Conservation (phyloP, 2,329 filamentous ascomycete species). For the Curvularia sp. region DNA sequence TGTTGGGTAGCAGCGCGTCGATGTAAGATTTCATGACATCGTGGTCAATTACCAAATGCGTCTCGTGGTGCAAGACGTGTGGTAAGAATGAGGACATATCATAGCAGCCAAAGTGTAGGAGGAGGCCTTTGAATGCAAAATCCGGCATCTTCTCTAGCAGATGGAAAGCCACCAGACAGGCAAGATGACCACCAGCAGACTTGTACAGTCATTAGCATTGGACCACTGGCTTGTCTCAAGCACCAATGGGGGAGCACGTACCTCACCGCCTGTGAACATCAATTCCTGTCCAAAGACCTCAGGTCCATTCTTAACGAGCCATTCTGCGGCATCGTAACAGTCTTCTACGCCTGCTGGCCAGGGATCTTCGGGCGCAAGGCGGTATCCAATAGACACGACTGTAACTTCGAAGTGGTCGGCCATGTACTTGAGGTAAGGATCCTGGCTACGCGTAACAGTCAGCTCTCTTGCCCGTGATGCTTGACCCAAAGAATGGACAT, state of each 20-base stretch:
- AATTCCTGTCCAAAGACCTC: slow-evolving; percentile 53
- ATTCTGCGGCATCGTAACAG: slow-evolving; percentile 64
- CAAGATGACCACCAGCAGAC: slow-evolving; percentile 61
- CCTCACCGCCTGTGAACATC: slow-evolving; percentile 50
- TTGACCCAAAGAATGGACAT: background rate
- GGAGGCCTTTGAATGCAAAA: slow-evolving; percentile 58
- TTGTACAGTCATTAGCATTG: slow-evolving; percentile 20
- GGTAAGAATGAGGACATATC: slow-evolving; percentile 57
- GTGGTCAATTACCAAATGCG: slow-evolving; percentile 54
- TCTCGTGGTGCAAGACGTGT: slow-evolving; percentile 48
- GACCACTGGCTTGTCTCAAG: background rate
- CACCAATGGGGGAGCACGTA: slow-evolving; percentile 35
- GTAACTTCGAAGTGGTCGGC: slow-evolving; percentile 58
- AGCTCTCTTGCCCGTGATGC: background rate
- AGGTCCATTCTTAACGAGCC: slow-evolving; percentile 58
- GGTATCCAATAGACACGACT: slow-evolving; percentile 64
- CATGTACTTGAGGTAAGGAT: slow-evolving; percentile 57
- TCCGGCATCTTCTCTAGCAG: slow-evolving; percentile 49
- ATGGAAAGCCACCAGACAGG: slow-evolving; percentile 56
- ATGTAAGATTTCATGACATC: slow-evolving; percentile 57
- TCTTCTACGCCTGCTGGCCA: slow-evolving; percentile 64
- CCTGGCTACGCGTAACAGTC: slow-evolving; percentile 48
- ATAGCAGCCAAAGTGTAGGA: slow-evolving; percentile 62
- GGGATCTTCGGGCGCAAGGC: slow-evolving; percentile 65
- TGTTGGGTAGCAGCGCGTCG: slow-evolving; percentile 55